Evolutionary conservation across 805 yeast species (phyloP).

Genomic region (Tetrapisispora fleetii): DNA sequence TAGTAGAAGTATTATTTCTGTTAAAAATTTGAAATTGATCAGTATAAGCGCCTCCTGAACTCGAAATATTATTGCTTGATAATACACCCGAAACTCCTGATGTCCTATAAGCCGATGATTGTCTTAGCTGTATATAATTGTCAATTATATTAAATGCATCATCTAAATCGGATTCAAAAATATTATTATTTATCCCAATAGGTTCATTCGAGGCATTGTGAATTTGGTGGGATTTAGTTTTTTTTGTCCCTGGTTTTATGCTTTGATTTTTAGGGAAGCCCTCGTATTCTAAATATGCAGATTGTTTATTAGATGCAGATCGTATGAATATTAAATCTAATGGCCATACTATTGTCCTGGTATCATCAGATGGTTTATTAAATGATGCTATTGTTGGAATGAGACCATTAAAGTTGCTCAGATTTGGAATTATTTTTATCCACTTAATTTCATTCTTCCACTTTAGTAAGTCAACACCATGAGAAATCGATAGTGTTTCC

Average conservation of each 20-base stretch:
- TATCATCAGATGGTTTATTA: slow-evolving; percentile 40
- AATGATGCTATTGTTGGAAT: slow-evolving; percentile 54
- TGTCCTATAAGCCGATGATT: slow-evolving; percentile 32
- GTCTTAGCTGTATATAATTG: slow-evolving; percentile 32
- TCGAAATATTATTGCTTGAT: slow-evolving; percentile 21
- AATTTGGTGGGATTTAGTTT: neutral
- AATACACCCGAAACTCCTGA: slow-evolving; percentile 20
- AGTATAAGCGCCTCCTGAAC: slow-evolving; percentile 26
- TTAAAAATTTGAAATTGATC: slow-evolving; percentile 25
- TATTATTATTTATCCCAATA: neutral
- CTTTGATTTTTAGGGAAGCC: neutral
- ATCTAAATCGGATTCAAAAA: neutral
- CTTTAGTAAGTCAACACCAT: slow-evolving; percentile 25
- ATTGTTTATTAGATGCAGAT: slow-evolving; percentile 14
- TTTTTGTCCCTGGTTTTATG: neutral
- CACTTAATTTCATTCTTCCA: slow-evolving; percentile 34
- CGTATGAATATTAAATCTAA: slow-evolving; percentile 55
- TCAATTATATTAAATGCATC: slow-evolving; percentile 31
- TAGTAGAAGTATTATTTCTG: slow-evolving; percentile 8
- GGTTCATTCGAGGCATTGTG: neutral
- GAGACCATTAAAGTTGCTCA: slow-evolving; percentile 57
- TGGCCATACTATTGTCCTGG: slow-evolving; percentile 64
- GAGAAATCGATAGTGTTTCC: slow-evolving; percentile 31
- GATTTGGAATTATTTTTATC: slow-evolving; percentile 61
- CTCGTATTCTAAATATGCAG: neutral